phyloP scores from a whole-genome alignment of 805 yeast species.

The Scheffersomyces stipitis region DNA sequence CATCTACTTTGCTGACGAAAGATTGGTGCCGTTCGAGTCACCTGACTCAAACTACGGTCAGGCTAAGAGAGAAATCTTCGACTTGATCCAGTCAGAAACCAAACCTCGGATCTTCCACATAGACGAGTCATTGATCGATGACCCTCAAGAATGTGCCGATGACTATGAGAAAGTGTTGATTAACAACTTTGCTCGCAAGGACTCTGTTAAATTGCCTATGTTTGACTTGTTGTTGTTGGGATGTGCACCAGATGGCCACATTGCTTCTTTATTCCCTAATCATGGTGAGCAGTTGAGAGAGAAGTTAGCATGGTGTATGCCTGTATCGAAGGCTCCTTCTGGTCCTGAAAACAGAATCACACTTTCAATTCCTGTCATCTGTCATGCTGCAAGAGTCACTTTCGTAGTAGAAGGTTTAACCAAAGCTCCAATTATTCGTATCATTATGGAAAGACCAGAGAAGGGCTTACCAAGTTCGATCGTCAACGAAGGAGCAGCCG shows the following conservation, averaged over 20 bases:
- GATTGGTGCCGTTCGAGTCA: constrained; percentile 84
- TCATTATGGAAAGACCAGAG: constrained; percentile 95
- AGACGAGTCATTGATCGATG: constrained; percentile 69
- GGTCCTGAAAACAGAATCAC: constrained; percentile 88
- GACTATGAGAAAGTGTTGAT: constrained; percentile 83
- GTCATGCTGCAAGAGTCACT: constrained; percentile 89
- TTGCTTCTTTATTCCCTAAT: constrained; percentile 93
- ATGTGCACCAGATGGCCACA: constrained; percentile 98
- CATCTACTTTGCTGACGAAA: constrained; percentile 92
- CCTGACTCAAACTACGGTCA: constrained; percentile 88
- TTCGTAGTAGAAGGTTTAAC: constrained; percentile 96
- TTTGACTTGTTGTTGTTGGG: constrained; percentile 90
- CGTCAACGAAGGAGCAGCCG: constrained; percentile 95
- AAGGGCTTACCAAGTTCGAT: constrained; percentile 92
- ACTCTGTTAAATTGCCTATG: constrained; percentile 92
- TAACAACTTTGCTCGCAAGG: constrained; percentile 91
- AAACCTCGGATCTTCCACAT: constrained; percentile 80
- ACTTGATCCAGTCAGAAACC: constrained; percentile 52
- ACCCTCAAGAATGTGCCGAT: constrained; percentile 93
- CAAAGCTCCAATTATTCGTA: constrained; percentile 87
- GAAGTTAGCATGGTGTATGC: constrained; percentile 91
- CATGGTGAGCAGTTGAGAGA: constrained; percentile 84
- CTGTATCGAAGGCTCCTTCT: constrained; percentile 87
- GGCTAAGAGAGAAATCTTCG: constrained; percentile 80
- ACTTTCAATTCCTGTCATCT: constrained; percentile 88